Evolutionary conservation across 1,284 basidiomycete genomes (phyloP), one percentile per base, ranked within the genome.

Genomic region (Porogramme epimiltina): DNA sequence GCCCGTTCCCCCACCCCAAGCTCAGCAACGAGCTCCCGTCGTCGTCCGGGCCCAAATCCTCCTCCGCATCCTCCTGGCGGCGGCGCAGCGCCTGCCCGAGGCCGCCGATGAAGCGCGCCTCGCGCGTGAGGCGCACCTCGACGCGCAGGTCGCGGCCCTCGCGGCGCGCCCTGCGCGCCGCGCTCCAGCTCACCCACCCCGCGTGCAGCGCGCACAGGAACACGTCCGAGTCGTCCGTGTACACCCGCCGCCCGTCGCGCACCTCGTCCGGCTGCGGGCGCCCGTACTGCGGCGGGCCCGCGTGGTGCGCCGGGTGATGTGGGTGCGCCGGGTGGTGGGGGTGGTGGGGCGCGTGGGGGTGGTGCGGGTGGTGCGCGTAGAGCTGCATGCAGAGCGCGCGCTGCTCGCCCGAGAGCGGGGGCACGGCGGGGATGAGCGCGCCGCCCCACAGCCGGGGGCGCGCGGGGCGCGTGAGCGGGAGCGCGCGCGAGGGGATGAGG

Each of bases 171-270:
- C 69, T 66, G 39, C 70, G 56, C 23, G 82, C 73, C 2, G 74
- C 77, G 57, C 75, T 78, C 87, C 86, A 89, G 16, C 79, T 80
- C 8, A 84, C 67, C 68, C 80, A 77, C 2, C 79, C 84, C 2
- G 85, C 75, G 59, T 91, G 89, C 22, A 87, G 73, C 2, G 89
- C 91, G 55, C 90, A 91, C 25, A 89, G 65, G 51, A 91, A 79
- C 49, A 91, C 62, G 56, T 87, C 82, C 22, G 83, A 87, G 65
- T 89, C 87, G 66, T 90, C 86, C 3, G 86, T 91, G 67, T 89
- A 89, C 45, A 87, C 66, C n/a, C 70, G 56, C 24, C 70, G 59
- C 67, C 54, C 78, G 64, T 45, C 80, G 26, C 58, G 52, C 39
- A 62, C 47, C 55, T 67, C 66, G 28, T 51, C 46, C 25, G 62